Evolutionary conservation across 177 flowering plant genomes (phyloP).

Genomic region (Vitis hybrid): DNA sequence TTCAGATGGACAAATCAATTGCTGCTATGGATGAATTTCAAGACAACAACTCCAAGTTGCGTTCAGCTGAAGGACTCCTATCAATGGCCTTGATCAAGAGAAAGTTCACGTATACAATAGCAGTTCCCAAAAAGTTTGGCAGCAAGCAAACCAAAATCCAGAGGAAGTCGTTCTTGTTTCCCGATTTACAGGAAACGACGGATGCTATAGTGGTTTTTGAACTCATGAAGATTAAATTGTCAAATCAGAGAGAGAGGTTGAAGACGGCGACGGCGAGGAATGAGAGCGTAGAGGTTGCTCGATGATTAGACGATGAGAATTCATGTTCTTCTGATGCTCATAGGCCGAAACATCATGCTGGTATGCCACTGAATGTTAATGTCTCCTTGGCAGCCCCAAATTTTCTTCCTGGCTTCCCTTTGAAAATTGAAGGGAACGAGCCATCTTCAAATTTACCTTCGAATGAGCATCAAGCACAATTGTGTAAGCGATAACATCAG

Average conservation of each 20-base stretch:
- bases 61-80: slow-evolving; percentile 45
- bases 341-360: too few relatives aligned
- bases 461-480: too few relatives aligned
- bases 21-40: slow-evolving; percentile 18
- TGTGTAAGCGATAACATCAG: too few relatives aligned
- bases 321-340: too few relatives aligned
- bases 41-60: slow-evolving; percentile 15
- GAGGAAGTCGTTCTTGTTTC: slow-evolving; percentile 73
- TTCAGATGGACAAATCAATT: slow-evolving; percentile 9
- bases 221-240: slow-evolving; percentile 74
- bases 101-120: slow-evolving; percentile 45
- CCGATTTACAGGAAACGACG: slow-evolving; percentile 83
- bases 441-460: too few relatives aligned
- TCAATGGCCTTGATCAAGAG: slow-evolving; percentile 64
- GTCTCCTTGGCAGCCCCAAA: too few relatives aligned
- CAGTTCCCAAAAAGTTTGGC: slow-evolving; percentile 61
- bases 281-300: too few relatives aligned
- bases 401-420: too few relatives aligned
- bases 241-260: slow-evolving; percentile 27
- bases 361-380: too few relatives aligned
- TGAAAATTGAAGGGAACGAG: too few relatives aligned
- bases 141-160: slow-evolving; percentile 70
- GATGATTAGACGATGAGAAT: too few relatives aligned
- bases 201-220: slow-evolving; percentile 64
- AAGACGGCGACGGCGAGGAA: too few relatives aligned